These are phyloP conservation scores for Spiraea crenata DNA, from an alignment of 331 rosid species.

Conservation along the genomic window DNA sequence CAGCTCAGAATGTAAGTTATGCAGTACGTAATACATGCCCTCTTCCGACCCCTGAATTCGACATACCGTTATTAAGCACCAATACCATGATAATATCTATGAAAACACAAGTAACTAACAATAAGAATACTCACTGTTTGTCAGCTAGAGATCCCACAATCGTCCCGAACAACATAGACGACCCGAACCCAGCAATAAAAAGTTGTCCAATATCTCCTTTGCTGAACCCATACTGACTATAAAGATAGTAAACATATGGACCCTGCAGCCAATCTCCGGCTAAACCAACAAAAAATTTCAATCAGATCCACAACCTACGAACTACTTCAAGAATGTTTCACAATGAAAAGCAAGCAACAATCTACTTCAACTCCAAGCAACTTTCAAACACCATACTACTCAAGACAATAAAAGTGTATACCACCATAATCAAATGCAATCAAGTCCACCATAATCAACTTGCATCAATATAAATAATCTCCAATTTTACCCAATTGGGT, in stretches of 20 bases:
- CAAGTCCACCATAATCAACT: neutral
- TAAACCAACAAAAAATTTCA: slow-evolving; percentile 5
- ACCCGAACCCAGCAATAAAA: slow-evolving; percentile 41
- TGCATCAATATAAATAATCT: neutral
- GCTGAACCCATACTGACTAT: slow-evolving; percentile 30
- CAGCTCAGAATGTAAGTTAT: slow-evolving; percentile 36
- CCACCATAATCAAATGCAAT: neutral
- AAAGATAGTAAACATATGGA: slow-evolving; percentile 40
- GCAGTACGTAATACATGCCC: slow-evolving; percentile 40
- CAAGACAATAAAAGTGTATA: neutral
- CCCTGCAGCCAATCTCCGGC: slow-evolving; percentile 48
- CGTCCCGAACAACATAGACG: slow-evolving; percentile 40
- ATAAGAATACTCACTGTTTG: slow-evolving; percentile 27
- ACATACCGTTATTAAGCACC: neutral
- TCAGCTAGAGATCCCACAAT: slow-evolving; percentile 40
- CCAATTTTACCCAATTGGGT: neutral
- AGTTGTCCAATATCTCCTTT: slow-evolving; percentile 40
- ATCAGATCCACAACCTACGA: slow-evolving; percentile 26
- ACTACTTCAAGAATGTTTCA: neutral
- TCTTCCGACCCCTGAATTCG: slow-evolving; percentile 39
- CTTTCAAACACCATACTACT: neutral
- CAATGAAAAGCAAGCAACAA: neutral
- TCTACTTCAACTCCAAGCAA: slow-evolving; percentile 7
- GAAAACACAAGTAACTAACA: neutral
- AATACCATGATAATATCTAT: neutral